Evolutionary conservation across 1,284 basidiomycete genomes (phyloP), one percentile per base, ranked within the genome.

Genomic region (Porodaedalea pini): DNA sequence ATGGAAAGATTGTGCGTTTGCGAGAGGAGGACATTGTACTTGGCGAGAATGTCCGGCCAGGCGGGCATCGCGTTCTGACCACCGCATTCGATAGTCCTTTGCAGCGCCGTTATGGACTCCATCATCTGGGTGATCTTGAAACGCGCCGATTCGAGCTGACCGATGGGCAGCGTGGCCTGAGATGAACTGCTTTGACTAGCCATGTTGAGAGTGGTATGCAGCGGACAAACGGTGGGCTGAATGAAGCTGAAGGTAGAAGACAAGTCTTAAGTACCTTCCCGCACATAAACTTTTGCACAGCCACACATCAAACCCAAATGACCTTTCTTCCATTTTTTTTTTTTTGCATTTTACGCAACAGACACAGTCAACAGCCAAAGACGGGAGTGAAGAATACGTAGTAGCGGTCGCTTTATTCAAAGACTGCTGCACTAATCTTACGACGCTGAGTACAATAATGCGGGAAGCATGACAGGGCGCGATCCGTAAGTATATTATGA

Each of bases 11-110:
- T 85, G 66, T 88, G 86, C 0, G 86, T 88, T 64, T 91, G 89
- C 0, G 87, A 88, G 53, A 92, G 78, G 27, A 92, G 76, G 58
- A 89, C 77, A 63, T 85, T 90, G 78, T 91, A 92, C 73, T 90
- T 90, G 17, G 86, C 83, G 51, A 91, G 75, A 51, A 92, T 81
- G 65, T 91, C 89, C 0, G 88, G 89, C 90, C 90, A 91, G 7
- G 86, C 70, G 2, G 83, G 83, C 81, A 90, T 87, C 21, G 63
- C 64, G 13, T 70, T 72, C 49, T 76, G 77, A 43, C 81, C 76
- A 6, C 78, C 77, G 2, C 72, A 75, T 60, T 89, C 85, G 60
- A 91, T 73, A 3, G 79, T 84, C 41, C 79, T 74, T 54, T 83
- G 82, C 1, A 91, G 74, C 0, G 75, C 72, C 55, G 81, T 74